phyloP scores from a whole-genome alignment of 768 basidiomycete genomes.

The Trametes sanguinea region DNA sequence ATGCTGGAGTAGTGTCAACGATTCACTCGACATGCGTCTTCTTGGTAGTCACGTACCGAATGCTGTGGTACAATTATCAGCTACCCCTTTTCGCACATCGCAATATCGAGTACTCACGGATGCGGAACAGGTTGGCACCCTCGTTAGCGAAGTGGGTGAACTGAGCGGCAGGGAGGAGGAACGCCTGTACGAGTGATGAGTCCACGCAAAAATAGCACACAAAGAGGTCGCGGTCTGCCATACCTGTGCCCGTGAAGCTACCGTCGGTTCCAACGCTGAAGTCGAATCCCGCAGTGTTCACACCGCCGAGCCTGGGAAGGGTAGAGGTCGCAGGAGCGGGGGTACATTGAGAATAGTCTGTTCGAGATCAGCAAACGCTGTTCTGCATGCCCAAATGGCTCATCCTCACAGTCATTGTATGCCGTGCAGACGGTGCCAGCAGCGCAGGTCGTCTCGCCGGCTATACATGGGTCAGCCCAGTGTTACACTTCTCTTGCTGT shows the following conservation, averaged over 20 bases:
- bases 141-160: slow-evolving; percentile 50
- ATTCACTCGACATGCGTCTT: background rate
- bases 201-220: background rate
- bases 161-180: slow-evolving; percentile 45
- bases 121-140: slow-evolving; percentile 52
- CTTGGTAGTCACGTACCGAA: background rate
- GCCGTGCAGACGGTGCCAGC: slow-evolving; percentile 32
- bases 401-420: slow-evolving; percentile 29
- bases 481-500: no score
- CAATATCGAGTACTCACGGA: slow-evolving; percentile 33
- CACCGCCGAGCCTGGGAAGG: slow-evolving; percentile 46
- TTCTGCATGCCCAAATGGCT: background rate
- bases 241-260: slow-evolving; percentile 42
- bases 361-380: background rate
- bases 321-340: slow-evolving; percentile 28
- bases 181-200: slow-evolving; percentile 22
- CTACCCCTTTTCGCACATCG: background rate
- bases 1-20: slow-evolving; percentile 36
- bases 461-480: slow-evolving; percentile 11
- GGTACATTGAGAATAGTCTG: slow-evolving; percentile 37
- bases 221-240: background rate
- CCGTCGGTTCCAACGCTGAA: slow-evolving; percentile 50
- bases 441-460: slow-evolving; percentile 32
- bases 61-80: background rate
- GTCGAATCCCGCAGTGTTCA: slow-evolving; percentile 52